A percentile compares a stretch with the other conserved stretches of the same genome.
Conservation (phyloP, 148 eudicot species). For the Vaccinium macrocarpon region DNA sequence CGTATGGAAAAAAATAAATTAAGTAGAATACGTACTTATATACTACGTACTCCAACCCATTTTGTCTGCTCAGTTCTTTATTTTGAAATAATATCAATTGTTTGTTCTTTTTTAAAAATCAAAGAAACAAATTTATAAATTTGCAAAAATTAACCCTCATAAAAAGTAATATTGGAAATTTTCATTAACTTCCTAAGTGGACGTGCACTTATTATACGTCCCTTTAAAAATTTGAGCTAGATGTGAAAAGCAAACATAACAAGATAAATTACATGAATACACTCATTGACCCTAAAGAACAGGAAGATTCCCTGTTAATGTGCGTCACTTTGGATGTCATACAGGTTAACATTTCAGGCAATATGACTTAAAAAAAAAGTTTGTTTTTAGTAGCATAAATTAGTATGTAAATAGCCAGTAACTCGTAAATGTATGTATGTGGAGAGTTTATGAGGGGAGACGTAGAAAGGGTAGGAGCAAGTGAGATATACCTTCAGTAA, state of each 20-base stretch:
- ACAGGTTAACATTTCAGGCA: not conserved
- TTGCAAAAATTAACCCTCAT: not conserved
- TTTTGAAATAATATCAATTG: no score
- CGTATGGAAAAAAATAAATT: no score
- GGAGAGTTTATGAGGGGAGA: not conserved
- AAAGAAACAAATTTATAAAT: not conserved
- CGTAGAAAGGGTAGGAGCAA: no score
- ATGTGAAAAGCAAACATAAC: no score
- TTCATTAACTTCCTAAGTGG: not conserved
- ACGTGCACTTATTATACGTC: not conserved
- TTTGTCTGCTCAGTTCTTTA: no score
- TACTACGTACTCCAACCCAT: no score
- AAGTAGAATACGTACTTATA: no score
- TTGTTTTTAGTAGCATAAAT: not conserved
- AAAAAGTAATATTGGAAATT: not conserved
- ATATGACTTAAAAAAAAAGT: not conserved
- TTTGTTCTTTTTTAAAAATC: not conserved
- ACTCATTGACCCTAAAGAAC: not conserved
- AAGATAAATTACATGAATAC: not conserved
- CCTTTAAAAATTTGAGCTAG: no score
- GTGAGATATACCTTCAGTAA: not conserved
- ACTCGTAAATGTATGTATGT: not conserved
- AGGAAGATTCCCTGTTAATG: not conserved
- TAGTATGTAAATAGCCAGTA: not conserved
- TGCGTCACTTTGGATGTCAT: not conserved